Conservation (phyloP, 2,329 filamentous ascomycete genomes). For the Tolypocladium guangdongense region DNA sequence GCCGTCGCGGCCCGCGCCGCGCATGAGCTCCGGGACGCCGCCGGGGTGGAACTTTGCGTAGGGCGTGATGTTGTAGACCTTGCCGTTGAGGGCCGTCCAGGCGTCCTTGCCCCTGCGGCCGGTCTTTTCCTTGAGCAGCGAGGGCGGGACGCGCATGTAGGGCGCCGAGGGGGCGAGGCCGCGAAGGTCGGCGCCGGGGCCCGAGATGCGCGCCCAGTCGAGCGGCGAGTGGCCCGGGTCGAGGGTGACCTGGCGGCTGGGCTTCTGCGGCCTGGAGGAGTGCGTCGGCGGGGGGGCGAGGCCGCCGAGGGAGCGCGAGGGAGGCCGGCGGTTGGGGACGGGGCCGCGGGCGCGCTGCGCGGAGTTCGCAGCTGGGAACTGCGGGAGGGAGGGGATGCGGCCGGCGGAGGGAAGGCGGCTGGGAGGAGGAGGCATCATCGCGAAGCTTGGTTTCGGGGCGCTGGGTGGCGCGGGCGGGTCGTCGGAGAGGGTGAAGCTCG, state of each 20-base stretch:
- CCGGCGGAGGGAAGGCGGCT: conserved; percentile 14
- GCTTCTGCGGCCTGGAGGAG: conserved; percentile 39
- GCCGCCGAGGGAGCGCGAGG: conserved; percentile 23
- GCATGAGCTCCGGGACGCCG: conserved; percentile 62
- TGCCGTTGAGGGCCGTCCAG: conserved; percentile 82
- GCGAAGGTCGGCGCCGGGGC: conserved; percentile 56
- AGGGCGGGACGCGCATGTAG: conserved; percentile 68
- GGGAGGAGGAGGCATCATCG: conserved; percentile 19
- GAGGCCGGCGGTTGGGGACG: conserved; percentile 27
- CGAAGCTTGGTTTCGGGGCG: background rate
- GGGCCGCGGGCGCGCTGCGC: conserved; percentile 36
- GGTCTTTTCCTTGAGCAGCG: conserved; percentile 65
- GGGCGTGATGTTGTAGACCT: conserved; percentile 88
- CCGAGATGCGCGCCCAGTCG: conserved; percentile 80
- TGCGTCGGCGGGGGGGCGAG: conserved; percentile 47
- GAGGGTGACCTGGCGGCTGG: conserved; percentile 63
- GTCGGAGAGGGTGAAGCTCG: conserved; percentile 31
- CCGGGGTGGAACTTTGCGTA: conserved; percentile 89
- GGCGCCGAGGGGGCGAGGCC: conserved; percentile 40
- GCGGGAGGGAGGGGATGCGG: conserved; percentile 23
- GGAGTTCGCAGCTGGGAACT: conserved; percentile 42
- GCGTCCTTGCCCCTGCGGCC: conserved; percentile 77
- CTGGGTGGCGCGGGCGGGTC: conserved; percentile 6
- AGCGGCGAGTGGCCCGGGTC: conserved; percentile 88
- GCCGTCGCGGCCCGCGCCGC: conserved; percentile 50